Evolutionary conservation across 176 grass and related monocot genomes (phyloP).

Genomic region (Pontederia crassipes): DNA sequence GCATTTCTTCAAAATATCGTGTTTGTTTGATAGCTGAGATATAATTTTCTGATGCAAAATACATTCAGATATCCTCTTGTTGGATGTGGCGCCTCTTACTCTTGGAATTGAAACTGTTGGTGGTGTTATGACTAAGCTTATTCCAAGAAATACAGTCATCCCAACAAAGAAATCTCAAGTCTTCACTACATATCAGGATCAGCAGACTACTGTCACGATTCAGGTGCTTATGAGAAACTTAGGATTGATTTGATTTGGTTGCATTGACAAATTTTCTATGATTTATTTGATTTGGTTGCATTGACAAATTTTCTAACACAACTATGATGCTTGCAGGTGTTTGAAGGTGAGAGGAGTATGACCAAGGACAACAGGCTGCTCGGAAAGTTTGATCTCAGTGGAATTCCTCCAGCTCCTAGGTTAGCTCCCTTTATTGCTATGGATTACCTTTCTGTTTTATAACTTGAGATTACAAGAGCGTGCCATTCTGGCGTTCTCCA

Average conservation of each 20-base stretch:
- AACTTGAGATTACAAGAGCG: not conserved
- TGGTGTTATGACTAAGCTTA: conserved; percentile 30
- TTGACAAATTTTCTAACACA: too few species aligned
- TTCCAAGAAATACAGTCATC: conserved; percentile 24
- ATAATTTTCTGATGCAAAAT: not conserved
- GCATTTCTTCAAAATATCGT: too few species aligned
- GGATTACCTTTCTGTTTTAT: not conserved
- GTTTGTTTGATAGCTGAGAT: too few species aligned
- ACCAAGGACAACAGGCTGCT: conserved; percentile 9
- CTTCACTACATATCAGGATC: conserved; percentile 21
- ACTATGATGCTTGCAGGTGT: not conserved
- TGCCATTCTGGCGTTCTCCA: not conserved
- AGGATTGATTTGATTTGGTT: not conserved
- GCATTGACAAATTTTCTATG: not conserved
- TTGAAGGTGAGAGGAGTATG: conserved; percentile 19
- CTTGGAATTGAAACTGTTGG: conserved; percentile 22
- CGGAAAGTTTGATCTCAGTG: conserved; percentile 23
- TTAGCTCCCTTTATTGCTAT: not conserved
- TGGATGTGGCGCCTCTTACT: conserved; percentile 14
- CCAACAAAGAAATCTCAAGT: conserved; percentile 21
- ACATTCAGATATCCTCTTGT: conserved; percentile 7
- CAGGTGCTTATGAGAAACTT: not conserved
- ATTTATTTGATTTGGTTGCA: too few species aligned
- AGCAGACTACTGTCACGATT: conserved; percentile 20
- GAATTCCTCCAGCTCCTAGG: conserved; percentile 24